These are phyloP conservation scores for Calvatia gigantea DNA, from an alignment of 768 basidiomycete genomes.

Conservation along the genomic window DNA sequence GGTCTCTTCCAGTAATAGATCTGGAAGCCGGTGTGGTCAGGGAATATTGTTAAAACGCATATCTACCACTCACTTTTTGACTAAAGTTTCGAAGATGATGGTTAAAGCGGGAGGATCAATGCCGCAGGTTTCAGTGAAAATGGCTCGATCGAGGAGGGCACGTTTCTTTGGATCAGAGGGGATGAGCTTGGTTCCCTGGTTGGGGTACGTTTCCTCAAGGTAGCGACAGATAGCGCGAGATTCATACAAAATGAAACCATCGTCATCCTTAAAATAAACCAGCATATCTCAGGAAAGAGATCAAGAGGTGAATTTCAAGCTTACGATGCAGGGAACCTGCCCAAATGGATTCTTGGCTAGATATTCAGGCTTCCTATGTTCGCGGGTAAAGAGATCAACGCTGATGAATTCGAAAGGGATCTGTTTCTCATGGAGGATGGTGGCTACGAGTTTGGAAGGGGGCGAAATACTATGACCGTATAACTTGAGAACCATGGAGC, in stretches of 20 bases:
- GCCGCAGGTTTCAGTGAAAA: conserved; percentile 41
- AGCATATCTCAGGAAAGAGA: not conserved
- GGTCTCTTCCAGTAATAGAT: too few relatives aligned
- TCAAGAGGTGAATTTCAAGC: not conserved
- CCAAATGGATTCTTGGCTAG: conserved; percentile 55
- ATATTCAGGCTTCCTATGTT: conserved; percentile 39
- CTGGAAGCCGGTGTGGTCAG: too few relatives aligned
- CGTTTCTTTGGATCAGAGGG: conserved; percentile 32
- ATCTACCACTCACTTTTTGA: conserved; percentile 36
- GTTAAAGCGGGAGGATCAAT: conserved; percentile 35
- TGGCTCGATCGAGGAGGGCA: conserved; percentile 35
- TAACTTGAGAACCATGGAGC: conserved; percentile 40
- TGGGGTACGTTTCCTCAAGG: conserved; percentile 42
- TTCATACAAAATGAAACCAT: conserved; percentile 53
- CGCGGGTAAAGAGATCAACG: conserved; percentile 36
- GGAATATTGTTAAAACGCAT: not conserved
- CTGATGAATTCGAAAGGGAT: conserved; percentile 44
- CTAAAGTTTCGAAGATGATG: conserved; percentile 40
- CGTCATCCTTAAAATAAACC: conserved; percentile 35
- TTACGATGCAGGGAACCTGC: conserved; percentile 48
- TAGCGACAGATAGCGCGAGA: conserved; percentile 55
- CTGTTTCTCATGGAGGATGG: conserved; percentile 42
- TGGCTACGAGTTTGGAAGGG: conserved; percentile 42
- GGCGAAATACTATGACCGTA: conserved; percentile 34
- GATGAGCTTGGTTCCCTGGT: conserved; percentile 40